Conservation (phyloP, 2,329 filamentous ascomycete genomes). For the Colletotrichum lindemuthianum region DNA sequence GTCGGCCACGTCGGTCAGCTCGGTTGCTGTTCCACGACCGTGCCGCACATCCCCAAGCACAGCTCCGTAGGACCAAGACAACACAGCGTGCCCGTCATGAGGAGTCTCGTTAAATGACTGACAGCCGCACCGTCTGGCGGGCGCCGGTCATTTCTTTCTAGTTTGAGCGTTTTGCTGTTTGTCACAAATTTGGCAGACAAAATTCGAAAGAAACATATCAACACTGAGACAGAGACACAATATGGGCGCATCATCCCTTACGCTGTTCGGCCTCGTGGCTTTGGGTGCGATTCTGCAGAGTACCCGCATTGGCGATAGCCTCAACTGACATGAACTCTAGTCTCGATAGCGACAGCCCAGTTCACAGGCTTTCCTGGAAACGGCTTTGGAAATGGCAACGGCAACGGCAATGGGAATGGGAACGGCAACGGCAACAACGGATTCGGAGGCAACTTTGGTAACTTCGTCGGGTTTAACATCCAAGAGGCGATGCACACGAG, state of each 20-base stretch:
- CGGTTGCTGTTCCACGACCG: conserved; percentile 25
- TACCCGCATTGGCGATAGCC: too few species aligned
- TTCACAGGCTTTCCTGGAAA: conserved; percentile 29
- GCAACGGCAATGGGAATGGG: conserved; percentile 19
- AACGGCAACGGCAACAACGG: conserved; percentile 26
- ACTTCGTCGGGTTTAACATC: conserved; percentile 42
- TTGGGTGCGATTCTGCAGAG: background rate
- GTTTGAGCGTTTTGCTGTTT: background rate
- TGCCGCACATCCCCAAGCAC: conserved; percentile 36
- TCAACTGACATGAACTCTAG: conserved; percentile 5
- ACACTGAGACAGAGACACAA: background rate
- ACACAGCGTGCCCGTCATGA: conserved; percentile 8
- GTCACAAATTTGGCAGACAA: background rate
- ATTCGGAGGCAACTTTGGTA: conserved; percentile 30
- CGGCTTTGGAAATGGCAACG: conserved; percentile 19
- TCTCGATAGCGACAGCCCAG: conserved; percentile 17
- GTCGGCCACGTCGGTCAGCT: conserved; percentile 32
- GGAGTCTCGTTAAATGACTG: conserved; percentile 21
- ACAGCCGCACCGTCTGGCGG: conserved; percentile 8
- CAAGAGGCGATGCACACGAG: conserved; percentile 43
- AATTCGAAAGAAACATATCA: background rate
- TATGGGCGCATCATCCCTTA: conserved; percentile 17
- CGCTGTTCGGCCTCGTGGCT: conserved; percentile 18
- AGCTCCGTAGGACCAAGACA: conserved; percentile 27
- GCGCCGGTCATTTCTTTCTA: background rate